A percentile compares a stretch with the other conserved stretches of the same genome.
Evolutionary conservation across 2,329 filamentous ascomycete genomes (phyloP).

Genomic region (Aspergillus fumigatus): DNA sequence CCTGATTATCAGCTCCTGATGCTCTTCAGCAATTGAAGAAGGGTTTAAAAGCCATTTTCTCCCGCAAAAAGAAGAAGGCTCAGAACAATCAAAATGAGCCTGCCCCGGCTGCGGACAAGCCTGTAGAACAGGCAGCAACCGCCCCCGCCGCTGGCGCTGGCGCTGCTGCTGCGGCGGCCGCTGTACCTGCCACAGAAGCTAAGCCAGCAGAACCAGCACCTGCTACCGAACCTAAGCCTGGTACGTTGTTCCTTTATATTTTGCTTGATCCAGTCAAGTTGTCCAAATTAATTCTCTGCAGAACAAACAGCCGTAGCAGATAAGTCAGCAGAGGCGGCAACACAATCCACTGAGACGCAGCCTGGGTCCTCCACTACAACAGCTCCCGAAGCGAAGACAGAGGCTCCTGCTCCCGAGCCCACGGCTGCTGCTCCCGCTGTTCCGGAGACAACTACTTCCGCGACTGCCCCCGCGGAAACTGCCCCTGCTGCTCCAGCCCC

Average conservation of each 20-base stretch:
- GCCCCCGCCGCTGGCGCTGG: slow-evolving; percentile 5
- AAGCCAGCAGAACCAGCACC: slow-evolving; percentile 3
- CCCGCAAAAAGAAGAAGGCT: slow-evolving; percentile 26
- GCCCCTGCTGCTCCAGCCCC: neutral
- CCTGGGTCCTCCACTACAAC: slow-evolving; percentile 10
- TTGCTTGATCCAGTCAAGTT: neutral
- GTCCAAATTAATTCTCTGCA: neutral
- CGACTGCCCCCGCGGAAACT: neutral
- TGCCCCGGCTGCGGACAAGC: slow-evolving; percentile 10
- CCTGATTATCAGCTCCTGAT: slow-evolving; percentile 22
- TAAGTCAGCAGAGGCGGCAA: slow-evolving; percentile 8
- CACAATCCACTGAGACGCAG: slow-evolving; percentile 6
- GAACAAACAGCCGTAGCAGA: slow-evolving; percentile 6
- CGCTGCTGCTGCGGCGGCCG: slow-evolving; percentile 1
- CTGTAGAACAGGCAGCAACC: slow-evolving; percentile 9
- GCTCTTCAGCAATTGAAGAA: slow-evolving; percentile 31
- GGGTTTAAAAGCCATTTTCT: slow-evolving; percentile 29
- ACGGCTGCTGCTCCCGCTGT: slow-evolving; percentile 2
- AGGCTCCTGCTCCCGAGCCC: neutral
- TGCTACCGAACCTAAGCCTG: slow-evolving; percentile 10
- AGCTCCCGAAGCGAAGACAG: slow-evolving; percentile 6
- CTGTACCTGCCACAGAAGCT: slow-evolving; percentile 2
- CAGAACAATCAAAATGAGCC: slow-evolving; percentile 5
- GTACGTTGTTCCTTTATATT: slow-evolving; percentile 8
- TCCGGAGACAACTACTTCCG: slow-evolving; percentile 7